Evolutionary conservation across 1,139 yeast species (phyloP), one percentile per base, ranked within the genome.

Genomic region (Blastobotrys serpentis): DNA sequence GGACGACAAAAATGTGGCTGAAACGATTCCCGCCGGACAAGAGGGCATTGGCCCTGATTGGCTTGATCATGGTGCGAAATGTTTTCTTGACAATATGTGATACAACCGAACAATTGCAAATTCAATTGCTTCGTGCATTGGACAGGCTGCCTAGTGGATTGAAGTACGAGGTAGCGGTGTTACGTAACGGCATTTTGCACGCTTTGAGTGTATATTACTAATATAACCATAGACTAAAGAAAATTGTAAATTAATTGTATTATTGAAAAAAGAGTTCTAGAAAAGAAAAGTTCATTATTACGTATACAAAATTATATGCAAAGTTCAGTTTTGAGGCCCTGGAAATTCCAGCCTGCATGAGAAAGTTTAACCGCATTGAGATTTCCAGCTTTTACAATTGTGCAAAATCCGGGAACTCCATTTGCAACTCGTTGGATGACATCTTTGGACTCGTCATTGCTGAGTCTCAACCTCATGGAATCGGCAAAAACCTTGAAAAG

Each of bases 291-390:
- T n/a, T n/a, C n/a, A n/a, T n/a, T n/a, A 44, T n/a, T 6, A 13
- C 14, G 21, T 39, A 19, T 33, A 33, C n/a, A 16, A n/a, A 41
- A 16, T 43, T 29, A 33, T 4, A 43, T 34, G 34, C 26, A 25
- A 6, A 25, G 30, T 42, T 25, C 2, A 37, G 7, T 37, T 37
- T 17, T 44, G 18, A 25, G 32, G 42, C 2, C 10, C 11, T 37
- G n/a, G 44, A 43, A 42, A 42, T 38, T 11, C 52, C 52, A 23
- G 25, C 32, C 32, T 3, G 29, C n/a, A 22, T 42, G 45, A 4
- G 47, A 19, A 26, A 50, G 30, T 17, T 47, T 50, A 19, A 50
- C 33, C 2, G 52, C 52, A 16, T 39, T 42, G 33, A 50, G 40
- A 25, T 16, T 38, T 11, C 52, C 52, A 6, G 37, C 23, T 2